Conservation (phyloP, 768 basidiomycete species). For the Cystofilobasidium capitatum region DNA sequence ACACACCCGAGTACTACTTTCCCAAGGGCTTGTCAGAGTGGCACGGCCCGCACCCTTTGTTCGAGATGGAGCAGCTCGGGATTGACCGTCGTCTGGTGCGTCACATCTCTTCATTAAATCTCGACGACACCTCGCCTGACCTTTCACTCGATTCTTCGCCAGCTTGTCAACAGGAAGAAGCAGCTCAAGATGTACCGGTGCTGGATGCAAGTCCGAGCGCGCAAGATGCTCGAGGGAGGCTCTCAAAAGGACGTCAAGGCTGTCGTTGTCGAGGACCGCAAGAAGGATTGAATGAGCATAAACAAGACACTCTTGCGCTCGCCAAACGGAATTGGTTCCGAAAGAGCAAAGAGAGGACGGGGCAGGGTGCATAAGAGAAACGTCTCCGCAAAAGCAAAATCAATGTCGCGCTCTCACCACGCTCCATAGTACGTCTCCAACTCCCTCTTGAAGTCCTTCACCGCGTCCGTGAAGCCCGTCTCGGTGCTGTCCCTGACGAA, state of each 20-base stretch:
- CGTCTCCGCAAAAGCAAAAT: background rate
- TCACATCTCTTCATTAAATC: background rate
- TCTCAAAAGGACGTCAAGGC: background rate
- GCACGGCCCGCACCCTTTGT: constrained; percentile 52
- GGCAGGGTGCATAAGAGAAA: background rate
- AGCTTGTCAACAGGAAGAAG: constrained; percentile 81
- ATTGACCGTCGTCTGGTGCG: constrained; percentile 66
- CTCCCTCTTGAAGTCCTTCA: constrained; percentile 37
- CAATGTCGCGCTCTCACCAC: background rate
- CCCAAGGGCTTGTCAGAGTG: constrained; percentile 7
- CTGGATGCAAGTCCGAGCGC: constrained; percentile 40
- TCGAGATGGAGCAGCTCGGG: constrained; percentile 72
- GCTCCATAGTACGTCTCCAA: constrained; percentile 24
- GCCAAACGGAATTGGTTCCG: no score
- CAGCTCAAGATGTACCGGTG: constrained; percentile 89
- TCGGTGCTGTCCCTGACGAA: constrained; percentile 37
- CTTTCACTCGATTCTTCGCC: background rate
- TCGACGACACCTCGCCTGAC: background rate
- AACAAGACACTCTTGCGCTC: no score
- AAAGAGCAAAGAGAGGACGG: no score
- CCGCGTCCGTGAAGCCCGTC: constrained; percentile 36
- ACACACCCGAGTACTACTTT: constrained; percentile 11
- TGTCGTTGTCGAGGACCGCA: background rate
- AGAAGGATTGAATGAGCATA: constrained; percentile 8
- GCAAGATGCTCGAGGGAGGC: constrained; percentile 32